Evolutionary conservation across 768 basidiomycete genomes (phyloP), one percentile per base, ranked within the genome.

Genomic region (Coprinopsis strossmayeri): DNA sequence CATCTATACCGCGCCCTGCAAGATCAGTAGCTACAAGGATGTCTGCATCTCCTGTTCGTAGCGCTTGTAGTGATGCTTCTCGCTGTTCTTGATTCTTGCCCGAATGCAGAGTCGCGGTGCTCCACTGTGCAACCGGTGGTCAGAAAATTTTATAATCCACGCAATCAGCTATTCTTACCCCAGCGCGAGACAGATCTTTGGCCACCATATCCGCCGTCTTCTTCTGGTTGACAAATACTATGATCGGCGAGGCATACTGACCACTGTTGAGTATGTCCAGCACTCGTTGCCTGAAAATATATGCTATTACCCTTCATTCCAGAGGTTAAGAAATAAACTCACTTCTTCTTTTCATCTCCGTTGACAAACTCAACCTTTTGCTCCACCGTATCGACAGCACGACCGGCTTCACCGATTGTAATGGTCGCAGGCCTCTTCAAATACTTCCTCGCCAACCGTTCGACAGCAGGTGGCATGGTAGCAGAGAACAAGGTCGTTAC

Each of bases 221-320:
- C 76, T 99, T 99, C 68, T 98, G 94, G 65, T 98, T 98, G 72
- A 97, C 94, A 68, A 98, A 99, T 17, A 93, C 89, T 54, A 99
- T 99, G 57, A 99, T 98, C 3, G 96, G 96, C 15, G 96, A 81
- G 28, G 82, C 66, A 64, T 82, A 91, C 53, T 78, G 73, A 34
- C 82, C 85, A 53, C 83, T 85, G 71, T 94, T 91, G 66, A 99
- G 82, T 54, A 98, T 91, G 62, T 98, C 95, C 60, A 96, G 69
- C 61, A 98, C 64, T 40, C 82, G 78, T 53, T 86, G 81, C 66
- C 92, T 96, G 59, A 15, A 54, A 40, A n/a, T n/a, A n/a, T n/a
- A n/a, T n/a, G n/a, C n/a, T n/a, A n/a, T n/a, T n/a, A n/a, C n/a
- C n/a, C n/a, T n/a, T n/a, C n/a, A n/a, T n/a, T n/a, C n/a, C n/a